Conservation (phyloP, 306 rosid species). For the Rosa multiflora region DNA sequence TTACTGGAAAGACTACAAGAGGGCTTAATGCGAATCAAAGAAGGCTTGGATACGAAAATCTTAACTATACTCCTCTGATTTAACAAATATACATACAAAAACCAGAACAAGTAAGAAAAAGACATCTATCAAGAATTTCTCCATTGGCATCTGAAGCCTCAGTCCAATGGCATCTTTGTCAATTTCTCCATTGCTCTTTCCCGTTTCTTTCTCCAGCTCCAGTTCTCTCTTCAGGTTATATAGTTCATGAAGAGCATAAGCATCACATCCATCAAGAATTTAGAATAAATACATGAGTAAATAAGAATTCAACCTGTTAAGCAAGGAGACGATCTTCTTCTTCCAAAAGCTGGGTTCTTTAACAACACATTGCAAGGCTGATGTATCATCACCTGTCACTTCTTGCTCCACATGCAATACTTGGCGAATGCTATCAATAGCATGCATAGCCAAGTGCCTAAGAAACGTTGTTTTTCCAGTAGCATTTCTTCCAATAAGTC, state of each 20-base stretch:
- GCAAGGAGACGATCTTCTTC: conserved; percentile 77
- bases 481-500: conserved; percentile 96
- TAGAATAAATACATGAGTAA: not conserved
- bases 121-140: too few relatives aligned
- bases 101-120: too few relatives aligned
- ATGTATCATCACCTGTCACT: conserved; percentile 77
- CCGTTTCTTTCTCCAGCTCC: conserved; percentile 50
- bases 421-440: conserved; percentile 96
- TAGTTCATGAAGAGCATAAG: conserved; percentile 22
- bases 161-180: conserved; percentile 58
- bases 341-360: conserved; percentile 76
- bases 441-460: conserved; percentile 98
- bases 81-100: too few relatives aligned
- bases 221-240: conserved; percentile 59
- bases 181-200: conserved; percentile 39
- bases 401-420: conserved; percentile 98
- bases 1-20: too few relatives aligned
- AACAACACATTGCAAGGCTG: conserved; percentile 95
- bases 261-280: conserved; percentile 3
- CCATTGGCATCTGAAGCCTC: conserved; percentile 47
- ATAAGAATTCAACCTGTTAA: conserved; percentile 55
- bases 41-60: too few relatives aligned
- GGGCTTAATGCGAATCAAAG: too few relatives aligned
- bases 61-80: too few relatives aligned
- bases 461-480: conserved; percentile 97